Evolutionary conservation across 768 basidiomycete species (phyloP).

Genomic region (Leccinum disarticulatum): DNA sequence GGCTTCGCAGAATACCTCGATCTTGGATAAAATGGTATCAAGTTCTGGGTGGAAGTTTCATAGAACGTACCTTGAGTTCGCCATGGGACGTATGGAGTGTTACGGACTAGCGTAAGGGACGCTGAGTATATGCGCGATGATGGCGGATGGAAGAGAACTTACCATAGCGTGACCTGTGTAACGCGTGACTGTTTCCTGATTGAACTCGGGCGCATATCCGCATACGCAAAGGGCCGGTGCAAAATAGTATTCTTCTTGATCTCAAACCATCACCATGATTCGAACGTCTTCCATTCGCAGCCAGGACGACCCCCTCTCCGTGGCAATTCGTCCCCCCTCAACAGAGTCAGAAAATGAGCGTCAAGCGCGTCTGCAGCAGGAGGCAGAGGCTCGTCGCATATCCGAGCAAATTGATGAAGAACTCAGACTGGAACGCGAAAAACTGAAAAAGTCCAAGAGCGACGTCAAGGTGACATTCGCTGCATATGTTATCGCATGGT

Average conservation of each 20-base stretch:
- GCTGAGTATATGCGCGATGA: constrained; percentile 21
- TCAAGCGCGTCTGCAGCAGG: constrained; percentile 54
- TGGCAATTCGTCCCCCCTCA: constrained; percentile 61
- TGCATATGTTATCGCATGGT: not conserved
- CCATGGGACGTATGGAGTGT: constrained; percentile 94
- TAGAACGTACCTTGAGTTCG: constrained; percentile 77
- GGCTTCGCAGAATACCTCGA: constrained; percentile 97
- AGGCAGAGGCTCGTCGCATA: constrained; percentile 72
- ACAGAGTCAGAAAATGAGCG: constrained; percentile 69
- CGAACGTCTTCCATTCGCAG: constrained; percentile 73
- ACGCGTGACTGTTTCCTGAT: constrained; percentile 29
- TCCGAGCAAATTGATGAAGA: constrained; percentile 85
- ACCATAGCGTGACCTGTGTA: constrained; percentile 32
- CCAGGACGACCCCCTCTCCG: constrained; percentile 73
- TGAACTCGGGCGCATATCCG: not conserved
- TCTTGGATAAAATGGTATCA: constrained; percentile 43
- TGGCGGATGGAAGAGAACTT: constrained; percentile 23
- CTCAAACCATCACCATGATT: constrained; percentile 45
- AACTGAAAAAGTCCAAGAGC: constrained; percentile 59
- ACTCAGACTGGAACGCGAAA: constrained; percentile 67
- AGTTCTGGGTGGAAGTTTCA: not conserved
- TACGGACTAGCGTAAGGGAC: constrained; percentile 62
- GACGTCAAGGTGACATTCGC: constrained; percentile 64
- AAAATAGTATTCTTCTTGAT: constrained; percentile 15
- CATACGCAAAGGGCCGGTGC: not conserved